Evolutionary conservation across 352 stramenopile genomes (phyloP), one percentile per base, ranked within the genome.

Genomic region (Phytophthora brassicae): DNA sequence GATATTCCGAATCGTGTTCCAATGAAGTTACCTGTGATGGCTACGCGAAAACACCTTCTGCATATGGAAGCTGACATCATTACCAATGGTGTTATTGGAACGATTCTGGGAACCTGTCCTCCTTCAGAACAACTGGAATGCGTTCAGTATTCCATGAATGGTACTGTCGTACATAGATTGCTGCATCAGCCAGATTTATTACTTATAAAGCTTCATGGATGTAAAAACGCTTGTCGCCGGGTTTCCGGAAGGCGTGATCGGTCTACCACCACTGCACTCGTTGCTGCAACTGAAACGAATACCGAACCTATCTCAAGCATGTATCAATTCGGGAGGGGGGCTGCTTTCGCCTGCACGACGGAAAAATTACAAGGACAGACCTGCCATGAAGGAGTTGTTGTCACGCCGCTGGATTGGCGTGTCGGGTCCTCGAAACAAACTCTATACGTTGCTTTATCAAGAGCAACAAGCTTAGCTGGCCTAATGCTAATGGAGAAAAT

Each of bases 311-410:
- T 11, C 41, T 0, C 53, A 68, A 54, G 41, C 52, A 45, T 72
- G 0, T 22, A 61, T n/a, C 58, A 72, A 33, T 69, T 75, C 35
- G 53, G 54, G 0, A 39, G 64, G 9, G 67, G 69, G 0, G 49
- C 63, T 1, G 63, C 51, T 3, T 75, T 69, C 42, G 16, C 63
- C 4, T 72, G 57, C 19, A 72, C 62, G 1, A 65, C 62, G 0
- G 67, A 69, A 44, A 75, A 75, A 20, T 24, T 75, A 0, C 67
- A 69, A 47, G 62, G 67, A 0, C 56, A 75, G 11, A 74, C 66
- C 1, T 74, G 61, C 17, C 19, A 56, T 2, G 42, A 70, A n/a
- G 52, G 57, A 0, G 43, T 75, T 33, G 52, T 75, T 3, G 53
- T 75, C 0, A 72, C 43, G 16, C 43, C 43, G 8, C 43, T 49